A percentile compares a stretch with the other conserved stretches of the same genome.
phyloP scores from a whole-genome alignment of 2,329 filamentous ascomycete species.

The Dichotomopilus funicola region DNA sequence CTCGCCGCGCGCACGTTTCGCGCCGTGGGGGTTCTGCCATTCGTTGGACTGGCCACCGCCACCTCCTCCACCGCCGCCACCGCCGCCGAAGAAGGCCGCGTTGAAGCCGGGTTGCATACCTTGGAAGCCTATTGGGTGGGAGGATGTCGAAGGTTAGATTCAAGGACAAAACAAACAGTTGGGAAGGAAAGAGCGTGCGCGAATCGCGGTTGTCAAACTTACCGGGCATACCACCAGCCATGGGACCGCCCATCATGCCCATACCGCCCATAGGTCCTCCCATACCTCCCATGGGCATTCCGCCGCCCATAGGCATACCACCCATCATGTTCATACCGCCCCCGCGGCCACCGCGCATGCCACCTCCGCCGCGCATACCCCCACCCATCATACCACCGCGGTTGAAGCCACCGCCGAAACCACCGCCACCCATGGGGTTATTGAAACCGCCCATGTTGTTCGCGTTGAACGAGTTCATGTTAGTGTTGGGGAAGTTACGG shows the following conservation, averaged over 20 bases:
- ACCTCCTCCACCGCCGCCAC: constrained; percentile 31
- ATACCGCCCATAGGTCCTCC: constrained; percentile 32
- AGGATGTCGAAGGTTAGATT: constrained; percentile 1
- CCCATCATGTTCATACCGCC: constrained; percentile 38
- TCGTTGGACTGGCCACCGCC: constrained; percentile 39
- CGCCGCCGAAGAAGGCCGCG: constrained; percentile 59
- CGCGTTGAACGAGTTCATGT: constrained; percentile 39
- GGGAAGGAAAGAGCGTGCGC: constrained; percentile 6
- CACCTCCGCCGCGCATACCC: constrained; percentile 32
- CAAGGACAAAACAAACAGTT: neutral
- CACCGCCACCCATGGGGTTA: constrained; percentile 42
- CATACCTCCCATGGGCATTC: constrained; percentile 36
- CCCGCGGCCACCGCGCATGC: constrained; percentile 46
- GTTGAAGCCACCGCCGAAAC: constrained; percentile 41
- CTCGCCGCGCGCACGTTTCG: constrained; percentile 72
- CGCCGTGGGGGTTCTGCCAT: constrained; percentile 74
- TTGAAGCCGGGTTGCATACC: constrained; percentile 66
- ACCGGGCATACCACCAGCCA: constrained; percentile 49
- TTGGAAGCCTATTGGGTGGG: constrained; percentile 50
- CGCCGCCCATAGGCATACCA: constrained; percentile 28
- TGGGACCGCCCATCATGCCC: constrained; percentile 43
- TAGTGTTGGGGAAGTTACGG: constrained; percentile 35
- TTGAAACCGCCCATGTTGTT: constrained; percentile 30
- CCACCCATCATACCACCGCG: constrained; percentile 35
- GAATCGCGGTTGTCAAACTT: constrained; percentile 31